These are phyloP conservation scores for Trichosanthes cucumerina DNA, from an alignment of 306 rosid species.

Conservation along the genomic window DNA sequence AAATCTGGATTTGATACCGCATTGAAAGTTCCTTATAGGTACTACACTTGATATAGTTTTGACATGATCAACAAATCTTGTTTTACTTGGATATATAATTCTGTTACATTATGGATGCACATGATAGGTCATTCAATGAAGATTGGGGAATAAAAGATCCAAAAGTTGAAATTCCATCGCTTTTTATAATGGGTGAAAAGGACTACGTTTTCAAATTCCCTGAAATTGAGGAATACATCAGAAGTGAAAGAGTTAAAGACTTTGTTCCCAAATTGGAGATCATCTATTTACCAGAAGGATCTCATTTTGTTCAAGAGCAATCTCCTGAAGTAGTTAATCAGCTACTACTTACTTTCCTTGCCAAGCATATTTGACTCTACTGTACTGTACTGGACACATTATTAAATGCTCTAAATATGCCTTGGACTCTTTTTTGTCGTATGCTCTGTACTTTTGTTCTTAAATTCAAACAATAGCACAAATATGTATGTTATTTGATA, in stretches of 20 bases:
- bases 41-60: neutral
- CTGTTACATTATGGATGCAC: neutral
- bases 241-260: slow-evolving; percentile 43
- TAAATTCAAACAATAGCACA: too few relatives aligned
- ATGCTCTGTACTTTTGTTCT: too few relatives aligned
- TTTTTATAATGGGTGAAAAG: slow-evolving; percentile 52
- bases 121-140: slow-evolving; percentile 39
- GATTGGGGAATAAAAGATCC: slow-evolving; percentile 28
- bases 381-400: neutral
- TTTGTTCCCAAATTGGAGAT: slow-evolving; percentile 48
- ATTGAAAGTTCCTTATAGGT: slow-evolving; percentile 77
- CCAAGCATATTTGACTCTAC: slow-evolving; percentile 41
- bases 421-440: too few relatives aligned
- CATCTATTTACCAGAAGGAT: slow-evolving; percentile 54
- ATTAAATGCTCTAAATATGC: too few relatives aligned
- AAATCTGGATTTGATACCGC: slow-evolving; percentile 72
- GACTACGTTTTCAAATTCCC: slow-evolving; percentile 59
- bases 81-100: neutral
- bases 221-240: slow-evolving; percentile 43
- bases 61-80: neutral
- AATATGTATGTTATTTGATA: too few relatives aligned
- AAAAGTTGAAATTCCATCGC: slow-evolving; percentile 40
- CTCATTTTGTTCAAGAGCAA: slow-evolving; percentile 85
- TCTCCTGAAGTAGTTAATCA: slow-evolving; percentile 55
- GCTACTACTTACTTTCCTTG: slow-evolving; percentile 49